Evolutionary conservation across 163 green algal genomes (phyloP).

Genomic region (Chloromonas sp.): DNA sequence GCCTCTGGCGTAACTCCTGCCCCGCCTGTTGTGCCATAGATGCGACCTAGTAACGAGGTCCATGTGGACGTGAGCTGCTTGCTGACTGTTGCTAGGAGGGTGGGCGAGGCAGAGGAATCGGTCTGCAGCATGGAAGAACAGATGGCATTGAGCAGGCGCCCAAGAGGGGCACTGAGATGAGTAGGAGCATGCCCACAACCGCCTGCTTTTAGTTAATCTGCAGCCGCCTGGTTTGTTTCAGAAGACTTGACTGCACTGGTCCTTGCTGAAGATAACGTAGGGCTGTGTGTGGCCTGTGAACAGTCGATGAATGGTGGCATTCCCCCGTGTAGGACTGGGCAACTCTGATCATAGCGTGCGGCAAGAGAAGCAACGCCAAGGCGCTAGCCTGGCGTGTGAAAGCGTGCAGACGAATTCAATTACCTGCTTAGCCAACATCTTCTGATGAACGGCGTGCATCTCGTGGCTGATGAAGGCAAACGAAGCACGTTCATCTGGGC

Average conservation of each 20-base stretch:
- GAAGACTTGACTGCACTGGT: no score
- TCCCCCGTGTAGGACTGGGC: neutral
- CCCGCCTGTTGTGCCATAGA: neutral
- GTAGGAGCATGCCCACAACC: neutral
- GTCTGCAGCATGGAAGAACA: neutral
- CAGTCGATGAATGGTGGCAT: no score
- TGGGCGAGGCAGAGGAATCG: neutral
- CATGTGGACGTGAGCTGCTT: constrained; percentile 2
- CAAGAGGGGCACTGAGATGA: neutral
- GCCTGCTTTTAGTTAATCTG: no score
- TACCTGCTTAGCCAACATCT: neutral
- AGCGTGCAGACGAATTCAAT: no score
- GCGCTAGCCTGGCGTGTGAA: neutral
- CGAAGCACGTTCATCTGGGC: neutral
- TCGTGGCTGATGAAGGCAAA: neutral
- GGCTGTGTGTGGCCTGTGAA: no score
- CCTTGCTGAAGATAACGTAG: no score
- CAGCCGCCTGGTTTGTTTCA: no score
- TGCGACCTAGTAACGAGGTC: neutral
- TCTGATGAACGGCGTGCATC: neutral
- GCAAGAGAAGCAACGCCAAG: neutral
- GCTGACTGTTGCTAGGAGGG: neutral
- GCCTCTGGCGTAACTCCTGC: no score
- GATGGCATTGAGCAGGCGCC: neutral
- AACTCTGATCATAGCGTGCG: neutral